Evolutionary conservation across 2,329 filamentous ascomycete species (phyloP).

Genomic region (Periglandula ipomoeae): DNA sequence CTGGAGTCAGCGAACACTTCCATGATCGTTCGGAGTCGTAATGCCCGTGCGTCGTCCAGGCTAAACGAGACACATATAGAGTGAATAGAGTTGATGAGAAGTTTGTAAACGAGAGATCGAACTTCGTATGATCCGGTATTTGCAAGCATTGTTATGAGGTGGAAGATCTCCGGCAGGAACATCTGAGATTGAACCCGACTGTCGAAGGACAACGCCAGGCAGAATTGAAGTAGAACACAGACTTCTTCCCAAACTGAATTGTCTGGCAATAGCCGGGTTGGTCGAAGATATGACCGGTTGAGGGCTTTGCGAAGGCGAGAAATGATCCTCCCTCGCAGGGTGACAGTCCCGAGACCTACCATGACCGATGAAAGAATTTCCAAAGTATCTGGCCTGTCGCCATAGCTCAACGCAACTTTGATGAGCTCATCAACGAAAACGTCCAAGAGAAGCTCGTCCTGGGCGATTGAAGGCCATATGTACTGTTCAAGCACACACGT

Average conservation of each 20-base stretch:
- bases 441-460: slow-evolving; percentile 56
- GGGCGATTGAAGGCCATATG: slow-evolving; percentile 55
- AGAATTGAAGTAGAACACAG: slow-evolving; percentile 57
- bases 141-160: slow-evolving; percentile 61
- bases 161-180: slow-evolving; percentile 60
- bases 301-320: slow-evolving; percentile 57
- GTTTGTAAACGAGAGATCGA: slow-evolving; percentile 49
- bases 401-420: slow-evolving; percentile 50
- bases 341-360: slow-evolving; percentile 54
- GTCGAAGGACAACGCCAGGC: slow-evolving; percentile 57
- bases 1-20: slow-evolving; percentile 51
- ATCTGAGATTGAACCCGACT: slow-evolving; percentile 58
- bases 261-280: slow-evolving; percentile 56
- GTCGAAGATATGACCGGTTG: slow-evolving; percentile 56
- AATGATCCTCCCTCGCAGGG: slow-evolving; percentile 55
- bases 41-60: slow-evolving; percentile 49
- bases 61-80: slow-evolving; percentile 57
- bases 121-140: slow-evolving; percentile 53
- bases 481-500: slow-evolving; percentile 53
- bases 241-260: slow-evolving; percentile 63
- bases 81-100: slow-evolving; percentile 59
- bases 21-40: slow-evolving; percentile 46
- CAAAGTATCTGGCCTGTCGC: slow-evolving; percentile 47
- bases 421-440: slow-evolving; percentile 59
- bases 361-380: slow-evolving; percentile 55